These are phyloP conservation scores for Pythium scleroteichum DNA, from an alignment of 352 stramenopile genomes.

Conservation along the genomic window DNA sequence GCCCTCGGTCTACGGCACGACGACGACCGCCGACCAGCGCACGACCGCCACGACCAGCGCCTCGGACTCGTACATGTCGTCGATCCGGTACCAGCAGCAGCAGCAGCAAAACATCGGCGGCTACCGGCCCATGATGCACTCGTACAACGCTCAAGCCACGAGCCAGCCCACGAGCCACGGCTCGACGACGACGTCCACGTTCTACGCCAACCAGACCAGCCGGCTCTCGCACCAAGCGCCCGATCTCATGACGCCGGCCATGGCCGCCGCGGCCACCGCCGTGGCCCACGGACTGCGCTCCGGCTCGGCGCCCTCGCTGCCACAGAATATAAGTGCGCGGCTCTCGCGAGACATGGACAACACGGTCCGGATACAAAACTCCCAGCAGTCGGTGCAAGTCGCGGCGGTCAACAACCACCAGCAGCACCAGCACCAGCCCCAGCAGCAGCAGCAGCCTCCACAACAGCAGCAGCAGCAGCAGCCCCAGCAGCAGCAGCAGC, in stretches of 20 bases:
- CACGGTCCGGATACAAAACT: slow-evolving; percentile 9
- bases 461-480: slow-evolving; percentile 9
- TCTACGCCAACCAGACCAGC: slow-evolving; percentile 15
- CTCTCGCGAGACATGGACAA: slow-evolving; percentile 4
- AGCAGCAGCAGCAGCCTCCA: slow-evolving; percentile 13
- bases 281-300: slow-evolving; percentile 10
- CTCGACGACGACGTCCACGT: slow-evolving; percentile 8
- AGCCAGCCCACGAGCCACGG: not conserved
- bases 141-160: slow-evolving; percentile 11
- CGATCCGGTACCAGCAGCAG: slow-evolving; percentile 25
- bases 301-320: not conserved
- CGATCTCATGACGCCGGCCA: slow-evolving; percentile 24
- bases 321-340: slow-evolving; percentile 12
- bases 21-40: not conserved
- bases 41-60: not conserved
- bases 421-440: slow-evolving; percentile 7
- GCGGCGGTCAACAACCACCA: slow-evolving; percentile 16
- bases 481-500: slow-evolving; percentile 15
- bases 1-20: slow-evolving; percentile 13
- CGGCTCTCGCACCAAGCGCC: slow-evolving; percentile 4
- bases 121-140: slow-evolving; percentile 26
- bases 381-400: not conserved
- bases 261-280: slow-evolving; percentile 6
- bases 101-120: slow-evolving; percentile 20
- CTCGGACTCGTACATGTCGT: slow-evolving; percentile 24